These are phyloP conservation scores for Arthrinium phaeospermum DNA, from an alignment of 2,329 filamentous ascomycete species.

Conservation along the genomic window DNA sequence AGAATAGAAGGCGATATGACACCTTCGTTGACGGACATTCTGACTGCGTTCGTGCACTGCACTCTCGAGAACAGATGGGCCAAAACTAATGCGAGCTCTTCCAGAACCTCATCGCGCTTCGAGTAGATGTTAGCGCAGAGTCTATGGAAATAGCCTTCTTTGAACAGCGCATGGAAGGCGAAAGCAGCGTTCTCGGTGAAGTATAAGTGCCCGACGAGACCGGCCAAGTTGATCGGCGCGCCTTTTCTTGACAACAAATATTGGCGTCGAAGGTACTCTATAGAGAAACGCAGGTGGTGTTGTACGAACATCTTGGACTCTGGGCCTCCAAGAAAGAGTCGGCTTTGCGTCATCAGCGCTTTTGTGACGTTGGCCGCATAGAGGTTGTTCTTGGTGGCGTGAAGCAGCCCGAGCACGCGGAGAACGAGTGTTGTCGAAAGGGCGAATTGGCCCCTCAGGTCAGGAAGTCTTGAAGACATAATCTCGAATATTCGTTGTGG, in stretches of 20 bases:
- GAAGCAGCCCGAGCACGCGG: background rate
- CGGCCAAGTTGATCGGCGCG: background rate
- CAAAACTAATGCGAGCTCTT: conserved; percentile 67
- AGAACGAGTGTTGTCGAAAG: background rate
- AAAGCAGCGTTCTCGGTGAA: conserved; percentile 69
- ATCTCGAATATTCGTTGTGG: background rate
- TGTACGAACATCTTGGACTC: background rate
- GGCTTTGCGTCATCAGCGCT: background rate
- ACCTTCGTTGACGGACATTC: conserved; percentile 58
- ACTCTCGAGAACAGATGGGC: conserved; percentile 69
- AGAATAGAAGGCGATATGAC: background rate
- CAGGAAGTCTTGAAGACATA: background rate
- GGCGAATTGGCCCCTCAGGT: background rate
- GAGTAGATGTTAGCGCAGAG: conserved; percentile 51
- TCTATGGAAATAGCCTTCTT: conserved; percentile 69
- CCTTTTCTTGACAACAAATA: background rate
- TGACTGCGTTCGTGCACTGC: conserved; percentile 61
- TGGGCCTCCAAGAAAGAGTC: background rate
- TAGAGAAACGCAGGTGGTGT: background rate
- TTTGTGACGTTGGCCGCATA: background rate
- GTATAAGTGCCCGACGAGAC: background rate
- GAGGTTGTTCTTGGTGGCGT: background rate
- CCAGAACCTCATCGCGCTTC: too few relatives aligned
- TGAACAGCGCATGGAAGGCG: conserved; percentile 76
- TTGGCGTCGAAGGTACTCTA: background rate